A percentile compares a stretch with the other conserved stretches of the same genome.
phyloP scores from a whole-genome alignment of 1,284 basidiomycete genomes.

The Moniliophthora roreri region DNA sequence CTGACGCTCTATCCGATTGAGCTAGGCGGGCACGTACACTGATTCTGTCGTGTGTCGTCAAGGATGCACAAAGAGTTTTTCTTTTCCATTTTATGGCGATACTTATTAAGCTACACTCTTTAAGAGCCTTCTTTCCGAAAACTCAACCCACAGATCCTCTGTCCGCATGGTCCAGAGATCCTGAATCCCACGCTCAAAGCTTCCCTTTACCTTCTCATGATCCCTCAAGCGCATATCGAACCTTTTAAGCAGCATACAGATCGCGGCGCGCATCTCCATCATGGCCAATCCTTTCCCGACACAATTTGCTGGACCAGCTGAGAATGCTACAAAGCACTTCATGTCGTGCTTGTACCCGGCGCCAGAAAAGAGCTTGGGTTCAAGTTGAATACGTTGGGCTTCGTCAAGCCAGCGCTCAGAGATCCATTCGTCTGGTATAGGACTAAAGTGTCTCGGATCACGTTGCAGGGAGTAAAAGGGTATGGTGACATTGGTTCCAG shows the following conservation, averaged over 20 bases:
- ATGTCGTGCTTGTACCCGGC: background rate
- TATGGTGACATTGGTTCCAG: slow-evolving; percentile 22
- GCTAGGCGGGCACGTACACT: slow-evolving; percentile 78
- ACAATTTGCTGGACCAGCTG: slow-evolving; percentile 25
- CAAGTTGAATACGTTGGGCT: slow-evolving; percentile 3
- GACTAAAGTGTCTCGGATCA: slow-evolving; percentile 1
- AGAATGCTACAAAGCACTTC: slow-evolving; percentile 24
- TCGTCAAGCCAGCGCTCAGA: slow-evolving; percentile 8
- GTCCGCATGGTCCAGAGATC: too few relatives aligned
- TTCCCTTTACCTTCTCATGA: too few relatives aligned
- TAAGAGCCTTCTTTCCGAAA: too few relatives aligned
- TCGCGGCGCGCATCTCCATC: background rate
- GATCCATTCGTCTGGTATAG: slow-evolving; percentile 2
- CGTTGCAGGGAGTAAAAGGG: slow-evolving; percentile 11
- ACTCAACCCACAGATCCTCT: too few relatives aligned
- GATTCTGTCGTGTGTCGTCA: too few relatives aligned
- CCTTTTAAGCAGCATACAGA: background rate
- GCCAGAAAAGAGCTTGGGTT: background rate
- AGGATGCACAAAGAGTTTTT: too few relatives aligned
- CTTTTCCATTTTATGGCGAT: too few relatives aligned
- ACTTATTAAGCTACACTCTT: too few relatives aligned
- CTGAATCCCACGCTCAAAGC: too few relatives aligned
- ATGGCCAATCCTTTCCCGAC: slow-evolving; percentile 24
- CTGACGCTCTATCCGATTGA: slow-evolving; percentile 88
- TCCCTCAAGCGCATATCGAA: background rate